These are phyloP conservation scores for Diddensiella santjacobensis DNA, from an alignment of 805 yeast species.

Conservation along the genomic window DNA sequence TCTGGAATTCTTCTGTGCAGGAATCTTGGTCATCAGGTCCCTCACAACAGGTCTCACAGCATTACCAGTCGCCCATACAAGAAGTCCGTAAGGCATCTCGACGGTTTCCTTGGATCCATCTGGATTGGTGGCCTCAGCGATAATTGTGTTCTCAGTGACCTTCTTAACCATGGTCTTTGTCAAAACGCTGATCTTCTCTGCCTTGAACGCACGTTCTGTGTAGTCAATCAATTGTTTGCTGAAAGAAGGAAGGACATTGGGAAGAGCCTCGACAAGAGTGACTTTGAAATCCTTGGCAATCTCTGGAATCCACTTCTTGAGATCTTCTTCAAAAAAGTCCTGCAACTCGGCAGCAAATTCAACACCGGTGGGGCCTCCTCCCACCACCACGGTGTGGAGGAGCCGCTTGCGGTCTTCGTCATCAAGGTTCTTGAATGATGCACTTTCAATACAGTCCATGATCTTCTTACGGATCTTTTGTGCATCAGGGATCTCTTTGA, in stretches of 20 bases:
- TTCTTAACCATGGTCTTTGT: conserved; percentile 86
- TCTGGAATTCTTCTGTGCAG: conserved; percentile 73
- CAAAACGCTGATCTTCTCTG: conserved; percentile 65
- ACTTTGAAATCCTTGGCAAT: conserved; percentile 79
- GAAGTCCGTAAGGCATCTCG: conserved; percentile 82
- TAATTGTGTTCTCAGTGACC: conserved; percentile 67
- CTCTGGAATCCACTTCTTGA: conserved; percentile 83
- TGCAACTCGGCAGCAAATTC: conserved; percentile 95
- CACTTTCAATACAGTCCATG: conserved; percentile 86
- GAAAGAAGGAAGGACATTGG: conserved; percentile 66
- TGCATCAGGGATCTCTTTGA: conserved; percentile 88
- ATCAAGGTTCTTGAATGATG: conserved; percentile 62
- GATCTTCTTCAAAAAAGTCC: conserved; percentile 90
- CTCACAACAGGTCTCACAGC: conserved; percentile 76
- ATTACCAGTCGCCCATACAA: conserved; percentile 98
- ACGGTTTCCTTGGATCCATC: conserved; percentile 60
- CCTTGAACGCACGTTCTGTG: conserved; percentile 72
- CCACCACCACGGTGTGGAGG: conserved; percentile 85
- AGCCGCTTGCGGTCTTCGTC: conserved; percentile 81
- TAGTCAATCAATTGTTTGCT: conserved; percentile 48
- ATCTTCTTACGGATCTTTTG: conserved; percentile 75
- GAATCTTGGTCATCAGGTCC: conserved; percentile 62
- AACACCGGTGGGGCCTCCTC: conserved; percentile 99
- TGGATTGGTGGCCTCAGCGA: conserved; percentile 62
- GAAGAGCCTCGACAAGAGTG: conserved; percentile 84